A percentile compares a stretch with the other conserved stretches of the same genome.
phyloP scores from a whole-genome alignment of 495 filamentous ascomycete genomes.

The Penicilliopsis zonata region DNA sequence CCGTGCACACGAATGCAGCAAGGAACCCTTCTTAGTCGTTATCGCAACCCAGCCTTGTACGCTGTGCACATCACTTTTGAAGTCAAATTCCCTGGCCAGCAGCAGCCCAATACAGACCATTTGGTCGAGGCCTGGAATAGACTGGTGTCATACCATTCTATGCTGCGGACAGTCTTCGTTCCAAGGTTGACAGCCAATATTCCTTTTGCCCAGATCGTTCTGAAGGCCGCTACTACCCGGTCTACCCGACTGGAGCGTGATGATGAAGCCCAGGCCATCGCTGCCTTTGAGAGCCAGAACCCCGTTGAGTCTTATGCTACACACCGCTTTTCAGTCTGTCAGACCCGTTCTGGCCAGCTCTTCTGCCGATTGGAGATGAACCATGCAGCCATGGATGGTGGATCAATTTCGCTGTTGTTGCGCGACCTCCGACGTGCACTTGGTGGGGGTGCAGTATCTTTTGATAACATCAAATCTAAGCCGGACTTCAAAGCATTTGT shows the following conservation, averaged over 20 bases:
- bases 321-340: conserved; percentile 38
- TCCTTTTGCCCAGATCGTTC: conserved; percentile 37
- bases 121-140: conserved; percentile 35
- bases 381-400: conserved; percentile 40
- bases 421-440: conserved; percentile 38
- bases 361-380: conserved; percentile 45
- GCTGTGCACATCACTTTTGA: conserved; percentile 51
- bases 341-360: conserved; percentile 25
- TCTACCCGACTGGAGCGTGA: no score
- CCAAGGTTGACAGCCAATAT: conserved; percentile 32
- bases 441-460: no score
- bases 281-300: conserved; percentile 22
- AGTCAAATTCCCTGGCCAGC: conserved; percentile 22
- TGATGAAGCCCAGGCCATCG: conserved; percentile 14
- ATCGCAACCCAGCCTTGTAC: conserved; percentile 44
- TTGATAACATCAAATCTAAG: conserved; percentile 17
- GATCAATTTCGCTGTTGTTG: conserved; percentile 35
- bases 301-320: conserved; percentile 14
- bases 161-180: conserved; percentile 40
- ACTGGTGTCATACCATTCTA: conserved; percentile 36
- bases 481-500: conserved; percentile 46
- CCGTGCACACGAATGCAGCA: conserved; percentile 59
- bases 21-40: conserved; percentile 50
- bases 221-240: conserved; percentile 28
- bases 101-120: conserved; percentile 19